Base-by-base conservation (phyloP, 129 eudicot species). In the Chrysanthemum makinoi region DNA sequence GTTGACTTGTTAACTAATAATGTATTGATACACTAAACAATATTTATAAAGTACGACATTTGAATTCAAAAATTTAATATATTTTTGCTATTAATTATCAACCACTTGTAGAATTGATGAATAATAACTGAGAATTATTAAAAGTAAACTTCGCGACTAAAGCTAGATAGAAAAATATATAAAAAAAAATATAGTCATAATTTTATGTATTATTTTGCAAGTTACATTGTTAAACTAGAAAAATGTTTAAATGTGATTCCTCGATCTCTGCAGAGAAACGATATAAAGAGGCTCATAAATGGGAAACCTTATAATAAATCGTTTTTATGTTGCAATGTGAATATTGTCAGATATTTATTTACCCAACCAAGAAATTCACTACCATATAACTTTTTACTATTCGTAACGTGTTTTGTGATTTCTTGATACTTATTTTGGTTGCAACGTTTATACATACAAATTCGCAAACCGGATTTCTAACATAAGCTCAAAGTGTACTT, bases 291-390 rank as follows among this genome's bases (percentile, higher is more conserved):
- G 79, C 48, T 54, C 58, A 65, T 74, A 13, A 65, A 75, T 65
- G 66, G 2, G 53, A 66, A 46, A 56, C 73, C 6, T 75, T 44
- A 26, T 75, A 24, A 66, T 47, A 56, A 66, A 55, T 46, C 17
- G 46, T 66, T 66, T 46, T 60, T 16, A 24, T 66, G 73, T 75
- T 75, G 67, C 57, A 75, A 75, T 75, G 73, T 75, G 79, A 56
- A 75, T 75, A 75, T 18, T 66, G 79, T 75, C 79, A 66, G 79
- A 46, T 75, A 64, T 39, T 39, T 35, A 66, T 44, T 46, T 57
- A 26, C 52, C 10, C 3, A 24, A 30, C 35, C 0, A 55, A 66
- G 11, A 14, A n/a, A 7, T 8, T 11, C 46, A 35, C 35, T 33
- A 18, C 14, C 0, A 43, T 14, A 2, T 19, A 3, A 12, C n/a